Percentiles rank a stretch among this genome's conserved stretches.
These are phyloP conservation scores for Auricularia sp. DNA, from an alignment of 768 basidiomycete genomes.

Conservation along the genomic window DNA sequence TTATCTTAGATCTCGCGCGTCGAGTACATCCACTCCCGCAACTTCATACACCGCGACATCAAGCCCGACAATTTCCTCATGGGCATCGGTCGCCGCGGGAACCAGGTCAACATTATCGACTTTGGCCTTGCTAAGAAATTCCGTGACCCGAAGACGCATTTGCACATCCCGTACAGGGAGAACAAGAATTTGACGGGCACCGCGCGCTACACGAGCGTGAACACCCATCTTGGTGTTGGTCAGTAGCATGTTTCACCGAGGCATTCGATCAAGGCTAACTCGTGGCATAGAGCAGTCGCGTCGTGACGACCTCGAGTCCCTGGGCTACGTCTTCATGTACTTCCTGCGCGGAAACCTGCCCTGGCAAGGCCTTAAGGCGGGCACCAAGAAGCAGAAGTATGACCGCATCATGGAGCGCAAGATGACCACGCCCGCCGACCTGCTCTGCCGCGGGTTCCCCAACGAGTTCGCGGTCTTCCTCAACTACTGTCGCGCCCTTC, in stretches of 20 bases:
- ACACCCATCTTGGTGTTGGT: constrained; percentile 90
- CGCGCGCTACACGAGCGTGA: constrained; percentile 98
- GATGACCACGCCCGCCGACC: constrained; percentile 97
- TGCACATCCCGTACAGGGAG: constrained; percentile 99
- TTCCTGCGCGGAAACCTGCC: constrained; percentile 97
- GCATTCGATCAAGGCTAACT: background rate
- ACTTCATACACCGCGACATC: constrained; percentile 92
- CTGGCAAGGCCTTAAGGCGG: constrained; percentile 99
- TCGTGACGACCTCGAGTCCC: constrained; percentile 94
- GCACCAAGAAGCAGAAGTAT: constrained; percentile 99
- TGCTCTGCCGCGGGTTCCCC: constrained; percentile 98
- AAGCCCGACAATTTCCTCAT: constrained; percentile 99
- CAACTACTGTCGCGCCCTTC: constrained; percentile 96
- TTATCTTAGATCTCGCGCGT: constrained; percentile 73
- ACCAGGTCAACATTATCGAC: constrained; percentile 97
- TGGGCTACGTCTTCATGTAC: constrained; percentile 99
- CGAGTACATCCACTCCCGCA: constrained; percentile 92
- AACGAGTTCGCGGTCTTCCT: constrained; percentile 99
- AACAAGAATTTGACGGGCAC: constrained; percentile 99
- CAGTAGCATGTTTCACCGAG: constrained; percentile 1
- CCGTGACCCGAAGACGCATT: constrained; percentile 98
- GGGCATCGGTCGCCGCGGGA: constrained; percentile 98
- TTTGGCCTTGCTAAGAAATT: constrained; percentile 99
- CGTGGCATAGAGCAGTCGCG: constrained; percentile 69
- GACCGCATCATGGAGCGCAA: constrained; percentile 99